A percentile compares a stretch with the other conserved stretches of the same genome.
phyloP scores from a whole-genome alignment of 78 protist genomes.

The Tieghemostelium lacteum region DNA sequence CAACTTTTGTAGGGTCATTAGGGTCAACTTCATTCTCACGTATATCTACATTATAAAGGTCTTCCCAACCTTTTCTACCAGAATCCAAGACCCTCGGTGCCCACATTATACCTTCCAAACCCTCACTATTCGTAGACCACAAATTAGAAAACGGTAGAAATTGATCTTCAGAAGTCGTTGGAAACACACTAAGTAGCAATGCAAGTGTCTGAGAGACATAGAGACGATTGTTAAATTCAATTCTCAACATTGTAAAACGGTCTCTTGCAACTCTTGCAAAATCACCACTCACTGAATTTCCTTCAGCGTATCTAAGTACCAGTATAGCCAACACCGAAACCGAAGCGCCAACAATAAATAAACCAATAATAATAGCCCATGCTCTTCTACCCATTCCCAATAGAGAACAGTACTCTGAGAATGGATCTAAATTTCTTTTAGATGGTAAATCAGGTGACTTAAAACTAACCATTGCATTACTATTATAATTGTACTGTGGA shows the following conservation, averaged over 20 bases:
- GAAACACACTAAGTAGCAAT: slow-evolving; percentile 35
- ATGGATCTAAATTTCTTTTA: slow-evolving; percentile 30
- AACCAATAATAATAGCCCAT: slow-evolving; percentile 59
- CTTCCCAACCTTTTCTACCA: slow-evolving; percentile 35
- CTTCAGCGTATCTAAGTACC: slow-evolving; percentile 57
- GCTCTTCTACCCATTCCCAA: slow-evolving; percentile 75
- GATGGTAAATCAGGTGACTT: background rate
- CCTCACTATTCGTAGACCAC: slow-evolving; percentile 39
- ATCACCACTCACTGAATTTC: slow-evolving; percentile 17
- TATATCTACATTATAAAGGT: slow-evolving; percentile 4
- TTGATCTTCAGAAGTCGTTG: slow-evolving; percentile 40
- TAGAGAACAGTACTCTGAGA: slow-evolving; percentile 34
- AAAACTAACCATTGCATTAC: background rate
- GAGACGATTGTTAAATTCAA: slow-evolving; percentile 45
- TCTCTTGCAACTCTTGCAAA: slow-evolving; percentile 64
- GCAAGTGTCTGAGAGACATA: slow-evolving; percentile 58
- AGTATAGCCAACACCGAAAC: slow-evolving; percentile 42
- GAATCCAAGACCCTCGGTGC: slow-evolving; percentile 30
- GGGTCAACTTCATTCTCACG: background rate
- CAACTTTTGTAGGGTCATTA: background rate
- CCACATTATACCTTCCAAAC: slow-evolving; percentile 74
- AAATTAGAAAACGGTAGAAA: slow-evolving; percentile 52
- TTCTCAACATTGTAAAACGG: slow-evolving; percentile 58
- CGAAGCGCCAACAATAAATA: slow-evolving; percentile 55
- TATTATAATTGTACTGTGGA: background rate